Evolutionary conservation across 108 stramenopile species (phyloP), one percentile per base, ranked within the genome.

Genomic region (Skeletonema tropicum): DNA sequence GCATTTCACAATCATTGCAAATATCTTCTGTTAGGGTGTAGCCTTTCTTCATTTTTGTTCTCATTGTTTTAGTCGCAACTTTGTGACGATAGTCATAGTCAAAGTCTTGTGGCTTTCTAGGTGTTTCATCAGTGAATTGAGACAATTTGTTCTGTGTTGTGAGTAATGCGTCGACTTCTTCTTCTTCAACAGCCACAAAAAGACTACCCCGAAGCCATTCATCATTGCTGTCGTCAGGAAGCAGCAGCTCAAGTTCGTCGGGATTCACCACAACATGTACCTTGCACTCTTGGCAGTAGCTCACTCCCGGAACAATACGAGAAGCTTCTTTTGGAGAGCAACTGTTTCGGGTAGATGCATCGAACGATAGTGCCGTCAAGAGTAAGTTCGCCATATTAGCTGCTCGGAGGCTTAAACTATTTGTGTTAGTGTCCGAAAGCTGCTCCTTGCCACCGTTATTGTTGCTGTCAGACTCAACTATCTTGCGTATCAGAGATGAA

Each of bases 11-110:
- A 1, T 55, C 46, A 0, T 33, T 30, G 30, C 75, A 76, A 8
- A 68, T 32, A 9, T 52, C 75, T 23, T 68, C 75, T 2, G 35
- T 11, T 13, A 68, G 39, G 3, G 38, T 58, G 65, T 60, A 75
- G 52, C 52, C 75, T 29, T 41, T 26, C 10, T 31, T 60, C 21
- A 68, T 62, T 25, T 49, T 60, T 23, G 32, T 9, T n/a, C 60
- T 61, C 75, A 68, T 68, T 41, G 39, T 61, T 29, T 63, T 68
- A 0, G 67, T 60, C 13, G 75, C 67, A 15, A 76, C 31, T 29
- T 36, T 45, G 46, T 76, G 67, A 52, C 67, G 75, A 36, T 68
- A 76, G 10, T 66, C 66, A 42, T 76, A 68, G 31, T 76, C 75
- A 55, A 76, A 68, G 15, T 76, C 67, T n/a, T 26, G 23, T n/a